Base-by-base conservation (phyloP, 345 rosid species). In the Gossypioides kirkii region DNA sequence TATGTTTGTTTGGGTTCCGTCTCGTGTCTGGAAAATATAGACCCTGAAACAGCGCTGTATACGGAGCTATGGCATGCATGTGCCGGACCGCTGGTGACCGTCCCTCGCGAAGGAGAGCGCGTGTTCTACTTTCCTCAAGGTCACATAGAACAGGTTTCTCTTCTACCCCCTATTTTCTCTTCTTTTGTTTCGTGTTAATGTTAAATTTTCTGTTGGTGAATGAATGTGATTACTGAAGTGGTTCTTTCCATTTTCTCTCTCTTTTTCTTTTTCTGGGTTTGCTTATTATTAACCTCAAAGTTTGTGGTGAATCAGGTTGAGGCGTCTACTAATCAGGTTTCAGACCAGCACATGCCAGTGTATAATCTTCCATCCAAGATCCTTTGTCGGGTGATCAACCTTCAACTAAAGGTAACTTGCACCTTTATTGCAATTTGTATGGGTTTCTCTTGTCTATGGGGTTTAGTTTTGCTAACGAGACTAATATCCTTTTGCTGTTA, bases 51-150 rank as follows among this genome's bases (percentile, higher is more conserved):
- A 61, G 97, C 89, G 58, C 86, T 89, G 13, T 92, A 83, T 83
- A 79, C 72, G 77, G 98, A 90, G 83, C 89, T 93, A 1, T 93
- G 98, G 98, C 91, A 91, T 73, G 98, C 98, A 10, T 93, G 98
- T 78, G 98, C 98, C 3, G 98, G 98, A 77, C 94, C 94, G 46
- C 77, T 90, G 14, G 97, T 93, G 25, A 83, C 88, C 16, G 93
- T 93, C 9, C 97, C 97, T 53, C 84, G 93, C 3, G 86, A 84
- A 81, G 81, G 85, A 32, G 90, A 93, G 77, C 91, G 82, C 28
- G 94, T 93, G 59, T 93, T 80, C 73, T 93, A 93, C 84, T 93
- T 93, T 61, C 97, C 98, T 55, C 97, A 89, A 70, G 98, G 98
- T 23, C 98, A 93, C 84, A 88, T 93, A 77, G 98, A 93, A 79